Percentiles rank a stretch among this genome's conserved stretches.
These are phyloP conservation scores for Thecaphora thlaspeos DNA, from an alignment of 1,284 basidiomycete genomes.

Conservation along the genomic window DNA sequence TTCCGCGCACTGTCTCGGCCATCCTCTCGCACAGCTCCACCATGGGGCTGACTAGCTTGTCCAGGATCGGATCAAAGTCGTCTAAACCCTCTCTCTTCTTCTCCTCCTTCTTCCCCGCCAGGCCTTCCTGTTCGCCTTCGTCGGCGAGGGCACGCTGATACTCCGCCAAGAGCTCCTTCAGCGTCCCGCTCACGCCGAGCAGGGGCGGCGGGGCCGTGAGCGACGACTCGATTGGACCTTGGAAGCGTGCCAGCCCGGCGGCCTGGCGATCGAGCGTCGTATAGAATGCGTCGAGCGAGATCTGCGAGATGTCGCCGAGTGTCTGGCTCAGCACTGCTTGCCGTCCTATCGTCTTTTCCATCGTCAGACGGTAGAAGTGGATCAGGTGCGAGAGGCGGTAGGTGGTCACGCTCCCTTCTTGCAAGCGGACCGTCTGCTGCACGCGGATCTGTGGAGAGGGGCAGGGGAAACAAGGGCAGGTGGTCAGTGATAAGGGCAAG, in stretches of 20 bases:
- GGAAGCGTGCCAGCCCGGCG: slow-evolving; percentile 27
- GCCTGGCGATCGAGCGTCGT: slow-evolving; percentile 42
- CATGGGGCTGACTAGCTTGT: slow-evolving; percentile 38
- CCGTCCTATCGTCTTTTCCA: slow-evolving; percentile 84
- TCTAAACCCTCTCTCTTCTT: neutral
- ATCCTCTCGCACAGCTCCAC: slow-evolving; percentile 22
- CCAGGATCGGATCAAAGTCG: slow-evolving; percentile 34
- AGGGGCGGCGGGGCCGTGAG: slow-evolving; percentile 32
- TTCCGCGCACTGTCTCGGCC: slow-evolving; percentile 7
- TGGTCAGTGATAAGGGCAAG: too few relatives aligned
- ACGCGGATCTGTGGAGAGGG: slow-evolving; percentile 69
- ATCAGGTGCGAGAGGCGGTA: slow-evolving; percentile 92
- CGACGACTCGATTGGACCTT: slow-evolving; percentile 17
- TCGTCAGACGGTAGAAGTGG: slow-evolving; percentile 88
- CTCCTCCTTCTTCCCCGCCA: neutral
- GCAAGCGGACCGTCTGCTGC: slow-evolving; percentile 84
- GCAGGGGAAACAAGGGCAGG: slow-evolving; percentile 1
- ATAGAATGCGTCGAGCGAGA: slow-evolving; percentile 34
- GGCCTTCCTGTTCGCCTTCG: neutral
- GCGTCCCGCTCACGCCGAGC: slow-evolving; percentile 18
- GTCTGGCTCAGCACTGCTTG: slow-evolving; percentile 74
- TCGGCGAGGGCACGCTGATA: slow-evolving; percentile 32
- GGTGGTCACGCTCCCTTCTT: slow-evolving; percentile 85
- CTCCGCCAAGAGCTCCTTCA: slow-evolving; percentile 44
- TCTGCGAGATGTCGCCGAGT: slow-evolving; percentile 65